Evolutionary conservation across 2,329 filamentous ascomycete species (phyloP), one percentile per base, ranked within the genome.

Genomic region (Fusarium austroafricanum): DNA sequence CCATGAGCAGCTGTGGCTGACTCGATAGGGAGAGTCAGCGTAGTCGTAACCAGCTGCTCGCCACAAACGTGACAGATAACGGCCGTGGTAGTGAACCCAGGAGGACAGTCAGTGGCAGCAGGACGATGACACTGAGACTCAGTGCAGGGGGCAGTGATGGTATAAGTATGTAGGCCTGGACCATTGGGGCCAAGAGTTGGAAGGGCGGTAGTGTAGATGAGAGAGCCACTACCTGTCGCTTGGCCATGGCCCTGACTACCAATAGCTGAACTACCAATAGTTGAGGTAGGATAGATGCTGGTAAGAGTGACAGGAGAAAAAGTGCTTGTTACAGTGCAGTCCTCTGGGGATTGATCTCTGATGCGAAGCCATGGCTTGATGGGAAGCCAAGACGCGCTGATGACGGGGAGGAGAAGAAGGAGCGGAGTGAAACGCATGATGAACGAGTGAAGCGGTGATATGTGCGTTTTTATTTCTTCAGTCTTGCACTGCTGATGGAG

Each of bases 11-110:
- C 61, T 50, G 40, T 31, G 26, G 37, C 35, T 38, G 57, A 56
- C 45, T 61, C 63, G 42, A 37, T 17, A 42, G 63, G 63, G 4
- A 67, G 56, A 26, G 61, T 67, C 56, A 67, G 33, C 5, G 39
- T 42, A 1, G 62, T 67, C 1, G 61, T 66, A 2, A 62, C 21
- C 0, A 35, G 37, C 5, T 20, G 26, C 20, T 61, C 45, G 7
- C 31, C 63, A n/a, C 63, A 67, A 5, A 37, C 21, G 17, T 42
- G 43, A 7, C 61, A 67, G 26, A 57, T 26, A 35, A 66, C 56
- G 6, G 28, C 37, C 4, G 61, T 44, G 10, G 56, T 42, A 12
- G 61, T 57, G 55, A 66, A 67, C 2, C 61, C 63, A 40, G 50
- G 61, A 21, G 63, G 63, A 20, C 45, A 61, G 5, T 61, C 46